Evolutionary conservation across 345 rosid genomes (phyloP), one percentile per base, ranked within the genome.

Genomic region (Eucalyptus curtisii): DNA sequence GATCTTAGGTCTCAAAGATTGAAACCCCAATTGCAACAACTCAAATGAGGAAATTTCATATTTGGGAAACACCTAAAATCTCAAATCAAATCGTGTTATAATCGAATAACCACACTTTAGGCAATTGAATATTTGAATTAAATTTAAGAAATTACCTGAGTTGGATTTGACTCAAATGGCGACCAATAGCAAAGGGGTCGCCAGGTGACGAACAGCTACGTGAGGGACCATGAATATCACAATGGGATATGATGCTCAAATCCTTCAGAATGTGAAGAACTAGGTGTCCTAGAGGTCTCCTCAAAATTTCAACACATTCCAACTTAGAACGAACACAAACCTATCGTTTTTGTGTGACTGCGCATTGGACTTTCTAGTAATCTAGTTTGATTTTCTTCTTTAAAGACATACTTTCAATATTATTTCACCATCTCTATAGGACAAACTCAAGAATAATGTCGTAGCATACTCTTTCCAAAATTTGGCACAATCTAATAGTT

Each of bases 271-370:
- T 15, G 31, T 30, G 71, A 64, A 64, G 37, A 64, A 64, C 37
- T 64, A 64, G 17, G 10, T 1, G 17, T n/a, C 37, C 17, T n/a
- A n/a, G 37, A n/a, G 71, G 71, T 64, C 8, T 64, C 33, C 31
- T 64, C 37, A 13, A 30, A 30, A 7, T 64, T n/a, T 64, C 5
- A 64, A 64, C 3, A 5, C 19, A 64, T 64, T n/a, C 33, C 5
- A 0, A 64, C 71, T 64, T 64, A 64, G 71, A n/a, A 64, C 3
- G 1, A 64, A 64, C 5, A 5, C 17, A 64, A 13, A 64, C 17
- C 15, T 6, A 30, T 15, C 10, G 3, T 64, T 64, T n/a, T n/a
- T 1, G 37, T 9, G 0, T 4, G 37, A 64, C 71, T 3, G 3
- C 1, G 3, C 33, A 13, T 64, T 30, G 71, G 10, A 64, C 71